These are phyloP conservation scores for Penicillium herquei DNA, from an alignment of 495 filamentous ascomycete genomes.

Conservation along the genomic window DNA sequence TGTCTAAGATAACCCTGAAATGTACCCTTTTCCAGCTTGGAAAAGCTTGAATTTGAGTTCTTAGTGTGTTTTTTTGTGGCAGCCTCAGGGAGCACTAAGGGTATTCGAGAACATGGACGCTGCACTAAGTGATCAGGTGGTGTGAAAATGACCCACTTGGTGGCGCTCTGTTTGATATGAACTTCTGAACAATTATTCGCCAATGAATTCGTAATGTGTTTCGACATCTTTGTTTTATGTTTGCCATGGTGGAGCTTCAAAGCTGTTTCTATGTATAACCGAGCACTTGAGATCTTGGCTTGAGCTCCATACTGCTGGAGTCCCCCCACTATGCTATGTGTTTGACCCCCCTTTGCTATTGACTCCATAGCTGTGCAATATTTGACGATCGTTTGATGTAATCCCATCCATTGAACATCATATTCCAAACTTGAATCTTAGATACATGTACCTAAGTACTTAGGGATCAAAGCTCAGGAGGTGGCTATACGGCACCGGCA, in stretches of 20 bases:
- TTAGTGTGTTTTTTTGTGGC: too few relatives aligned
- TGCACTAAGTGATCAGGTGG: not conserved
- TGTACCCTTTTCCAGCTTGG: too few relatives aligned
- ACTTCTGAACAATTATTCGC: not conserved
- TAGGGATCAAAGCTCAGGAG: constrained; percentile 12
- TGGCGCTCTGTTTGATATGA: not conserved
- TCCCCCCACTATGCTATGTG: not conserved
- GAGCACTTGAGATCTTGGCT: not conserved
- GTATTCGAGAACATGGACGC: not conserved
- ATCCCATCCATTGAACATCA: not conserved
- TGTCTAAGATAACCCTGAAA: too few relatives aligned
- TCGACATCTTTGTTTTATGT: not conserved
- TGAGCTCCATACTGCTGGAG: not conserved
- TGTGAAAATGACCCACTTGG: not conserved
- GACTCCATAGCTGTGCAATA: too few relatives aligned
- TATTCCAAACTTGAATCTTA: not conserved
- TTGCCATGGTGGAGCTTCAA: constrained; percentile 2
- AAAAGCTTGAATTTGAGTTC: too few relatives aligned
- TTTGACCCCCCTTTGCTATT: too few relatives aligned
- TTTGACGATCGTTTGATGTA: not conserved
- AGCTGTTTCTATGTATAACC: constrained; percentile 20
- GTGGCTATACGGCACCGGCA: constrained; percentile 8
- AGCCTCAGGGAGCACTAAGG: too few relatives aligned
- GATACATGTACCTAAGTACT: not conserved
- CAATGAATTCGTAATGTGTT: constrained; percentile 18